Evolutionary conservation across 2,329 filamentous ascomycete genomes (phyloP).

Genomic region (Lecanicillium sp.): DNA sequence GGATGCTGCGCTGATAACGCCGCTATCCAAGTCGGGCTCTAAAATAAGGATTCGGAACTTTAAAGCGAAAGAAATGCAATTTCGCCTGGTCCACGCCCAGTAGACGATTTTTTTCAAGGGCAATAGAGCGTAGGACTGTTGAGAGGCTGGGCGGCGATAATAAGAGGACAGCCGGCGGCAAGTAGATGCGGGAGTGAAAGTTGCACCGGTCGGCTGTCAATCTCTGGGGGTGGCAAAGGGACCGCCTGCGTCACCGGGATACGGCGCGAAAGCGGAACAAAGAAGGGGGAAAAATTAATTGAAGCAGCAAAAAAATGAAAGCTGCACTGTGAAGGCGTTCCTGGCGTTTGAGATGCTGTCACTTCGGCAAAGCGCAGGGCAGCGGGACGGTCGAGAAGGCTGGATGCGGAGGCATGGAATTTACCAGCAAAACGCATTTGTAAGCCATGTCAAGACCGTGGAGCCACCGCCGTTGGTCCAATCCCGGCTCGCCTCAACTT

Average conservation of each 20-base stretch:
- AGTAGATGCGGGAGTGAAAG: constrained; percentile 8
- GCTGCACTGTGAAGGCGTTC: constrained; percentile 4
- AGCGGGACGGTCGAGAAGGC: neutral
- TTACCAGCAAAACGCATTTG: constrained; percentile 9
- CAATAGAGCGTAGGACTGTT: too few species aligned
- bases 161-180: neutral
- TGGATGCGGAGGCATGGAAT: constrained; percentile 5
- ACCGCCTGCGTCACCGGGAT: constrained; percentile 3
- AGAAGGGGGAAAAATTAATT: neutral
- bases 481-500: neutral
- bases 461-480: constrained; percentile 2
- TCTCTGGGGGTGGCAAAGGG: constrained; percentile 4
- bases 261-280: neutral
- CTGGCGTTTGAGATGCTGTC: neutral
- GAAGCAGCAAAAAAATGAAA: neutral
- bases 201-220: neutral
- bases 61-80: neutral
- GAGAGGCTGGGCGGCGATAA: too few species aligned
- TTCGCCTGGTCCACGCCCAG: constrained; percentile 6
- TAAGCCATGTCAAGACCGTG: constrained; percentile 3
- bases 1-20: too few species aligned
- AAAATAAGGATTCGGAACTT: too few species aligned
- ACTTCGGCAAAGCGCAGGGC: neutral
- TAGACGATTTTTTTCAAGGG: too few species aligned
- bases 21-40: too few species aligned